Percentiles rank a stretch among this genome's conserved stretches.
These are phyloP conservation scores for Fusarium newnesense DNA, from an alignment of 2,329 filamentous ascomycete species.

Conservation along the genomic window DNA sequence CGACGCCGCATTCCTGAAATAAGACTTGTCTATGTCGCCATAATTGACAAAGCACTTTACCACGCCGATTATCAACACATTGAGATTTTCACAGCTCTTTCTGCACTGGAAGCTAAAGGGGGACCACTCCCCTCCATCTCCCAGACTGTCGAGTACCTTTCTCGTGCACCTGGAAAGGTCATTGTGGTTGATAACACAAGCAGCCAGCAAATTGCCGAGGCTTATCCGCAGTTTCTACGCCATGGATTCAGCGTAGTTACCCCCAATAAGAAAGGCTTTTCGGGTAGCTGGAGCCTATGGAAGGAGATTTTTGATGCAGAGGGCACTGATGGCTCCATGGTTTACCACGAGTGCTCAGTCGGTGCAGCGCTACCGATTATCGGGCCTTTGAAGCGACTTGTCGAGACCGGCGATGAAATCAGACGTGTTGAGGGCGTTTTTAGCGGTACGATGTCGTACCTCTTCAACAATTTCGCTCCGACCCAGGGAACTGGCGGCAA, in stretches of 20 bases:
- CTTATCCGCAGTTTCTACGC: constrained; percentile 82
- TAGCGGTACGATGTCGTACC: constrained; percentile 95
- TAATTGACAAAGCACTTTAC: constrained; percentile 84
- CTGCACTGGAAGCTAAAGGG: constrained; percentile 70
- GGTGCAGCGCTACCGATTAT: constrained; percentile 93
- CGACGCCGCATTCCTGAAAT: constrained; percentile 73
- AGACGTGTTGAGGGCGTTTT: constrained; percentile 96
- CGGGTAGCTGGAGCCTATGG: constrained; percentile 82
- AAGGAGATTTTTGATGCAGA: constrained; percentile 83
- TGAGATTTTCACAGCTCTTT: constrained; percentile 67
- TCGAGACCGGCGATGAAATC: constrained; percentile 91
- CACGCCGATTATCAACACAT: constrained; percentile 77
- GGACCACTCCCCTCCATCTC: constrained; percentile 74
- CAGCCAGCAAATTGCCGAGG: constrained; percentile 82
- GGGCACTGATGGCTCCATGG: constrained; percentile 74
- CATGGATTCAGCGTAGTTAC: constrained; percentile 91
- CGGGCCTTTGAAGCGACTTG: constrained; percentile 91
- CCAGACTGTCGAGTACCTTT: constrained; percentile 80
- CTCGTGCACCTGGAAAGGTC: constrained; percentile 78
- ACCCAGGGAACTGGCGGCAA: constrained; percentile 76
- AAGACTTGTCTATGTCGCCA: constrained; percentile 84
- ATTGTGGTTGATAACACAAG: constrained; percentile 96
- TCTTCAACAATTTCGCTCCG: constrained; percentile 98
- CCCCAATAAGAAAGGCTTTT: constrained; percentile 98
- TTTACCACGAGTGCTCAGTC: constrained; percentile 95